Percentiles rank a stretch among this genome's conserved stretches.
Conservation (phyloP, 2,329 filamentous ascomycete genomes). For the Venturia nashicola region DNA sequence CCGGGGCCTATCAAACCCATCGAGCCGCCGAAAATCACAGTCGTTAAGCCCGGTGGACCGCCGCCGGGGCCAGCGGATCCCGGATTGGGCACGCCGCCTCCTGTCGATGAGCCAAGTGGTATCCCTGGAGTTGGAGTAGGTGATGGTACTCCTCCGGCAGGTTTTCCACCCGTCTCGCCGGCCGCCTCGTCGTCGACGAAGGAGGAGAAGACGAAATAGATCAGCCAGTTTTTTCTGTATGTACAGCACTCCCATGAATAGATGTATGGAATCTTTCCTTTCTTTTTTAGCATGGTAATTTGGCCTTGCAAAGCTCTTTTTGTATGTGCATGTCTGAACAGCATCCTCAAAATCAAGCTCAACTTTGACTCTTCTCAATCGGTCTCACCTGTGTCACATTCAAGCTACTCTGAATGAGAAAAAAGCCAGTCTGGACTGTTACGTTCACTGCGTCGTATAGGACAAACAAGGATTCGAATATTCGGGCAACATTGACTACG, state of each 20-base stretch:
- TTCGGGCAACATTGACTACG: too few species aligned
- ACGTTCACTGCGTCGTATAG: too few species aligned
- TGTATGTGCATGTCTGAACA: background rate
- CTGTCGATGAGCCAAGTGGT: slow-evolving; percentile 2
- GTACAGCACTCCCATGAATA: background rate
- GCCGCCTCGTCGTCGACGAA: background rate
- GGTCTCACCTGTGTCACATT: too few species aligned
- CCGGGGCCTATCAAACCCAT: slow-evolving; percentile 58
- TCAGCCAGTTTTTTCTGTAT: background rate
- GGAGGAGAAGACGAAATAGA: background rate
- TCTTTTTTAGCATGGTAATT: background rate
- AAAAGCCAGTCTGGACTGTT: too few species aligned
- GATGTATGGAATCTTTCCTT: background rate
- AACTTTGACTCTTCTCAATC: too few species aligned
- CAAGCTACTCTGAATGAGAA: too few species aligned
- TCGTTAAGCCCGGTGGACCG: background rate
- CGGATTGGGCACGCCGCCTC: background rate
- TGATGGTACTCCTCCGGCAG: background rate
- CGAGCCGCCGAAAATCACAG: slow-evolving; percentile 19
- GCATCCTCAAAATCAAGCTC: background rate
- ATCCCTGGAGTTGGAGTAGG: background rate
- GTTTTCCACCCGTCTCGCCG: background rate
- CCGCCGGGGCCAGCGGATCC: background rate
- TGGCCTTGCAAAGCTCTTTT: background rate
- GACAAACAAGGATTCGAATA: too few species aligned